These are phyloP conservation scores for Ilyonectria robusta DNA, from an alignment of 2,329 filamentous ascomycete genomes.

Conservation along the genomic window DNA sequence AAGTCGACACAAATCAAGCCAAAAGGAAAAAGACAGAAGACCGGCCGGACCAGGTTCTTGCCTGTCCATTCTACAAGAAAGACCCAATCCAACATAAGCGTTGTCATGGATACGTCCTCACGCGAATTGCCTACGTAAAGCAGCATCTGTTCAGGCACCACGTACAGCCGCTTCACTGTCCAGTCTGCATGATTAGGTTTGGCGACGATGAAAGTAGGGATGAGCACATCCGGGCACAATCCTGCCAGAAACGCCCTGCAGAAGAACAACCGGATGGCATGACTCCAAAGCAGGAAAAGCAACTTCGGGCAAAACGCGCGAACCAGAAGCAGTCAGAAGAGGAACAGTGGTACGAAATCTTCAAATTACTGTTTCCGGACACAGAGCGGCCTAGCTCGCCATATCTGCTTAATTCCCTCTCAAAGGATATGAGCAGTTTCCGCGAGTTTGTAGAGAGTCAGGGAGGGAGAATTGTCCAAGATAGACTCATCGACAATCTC, in stretches of 20 bases:
- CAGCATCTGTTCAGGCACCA: slow-evolving; percentile 23
- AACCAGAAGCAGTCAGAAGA: slow-evolving; percentile 10
- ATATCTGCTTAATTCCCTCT: slow-evolving; percentile 19
- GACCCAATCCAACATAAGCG: slow-evolving; percentile 11
- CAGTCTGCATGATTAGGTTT: slow-evolving; percentile 14
- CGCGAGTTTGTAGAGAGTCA: slow-evolving; percentile 23
- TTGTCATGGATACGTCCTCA: slow-evolving; percentile 14
- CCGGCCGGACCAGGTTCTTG: neutral
- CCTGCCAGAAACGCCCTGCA: slow-evolving; percentile 17
- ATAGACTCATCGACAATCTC: neutral
- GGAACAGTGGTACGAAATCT: slow-evolving; percentile 28
- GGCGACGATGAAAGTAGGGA: slow-evolving; percentile 2
- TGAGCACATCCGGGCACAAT: slow-evolving; percentile 18
- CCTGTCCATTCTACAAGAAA: slow-evolving; percentile 29
- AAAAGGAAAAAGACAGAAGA: slow-evolving; percentile 22
- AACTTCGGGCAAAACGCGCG: slow-evolving; percentile 12
- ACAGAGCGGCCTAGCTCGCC: slow-evolving; percentile 16
- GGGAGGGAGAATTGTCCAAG: slow-evolving; percentile 17
- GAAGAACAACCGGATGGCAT: slow-evolving; percentile 22
- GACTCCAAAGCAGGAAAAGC: slow-evolving; percentile 13
- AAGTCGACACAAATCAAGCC: neutral
- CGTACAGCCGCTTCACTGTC: slow-evolving; percentile 20
- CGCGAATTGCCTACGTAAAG: slow-evolving; percentile 21
- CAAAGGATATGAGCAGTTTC: slow-evolving; percentile 21
- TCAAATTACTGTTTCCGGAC: slow-evolving; percentile 9